Evolutionary conservation across 1,139 yeast genomes (phyloP).

Genomic region (Candida pseudoviswanathii): DNA sequence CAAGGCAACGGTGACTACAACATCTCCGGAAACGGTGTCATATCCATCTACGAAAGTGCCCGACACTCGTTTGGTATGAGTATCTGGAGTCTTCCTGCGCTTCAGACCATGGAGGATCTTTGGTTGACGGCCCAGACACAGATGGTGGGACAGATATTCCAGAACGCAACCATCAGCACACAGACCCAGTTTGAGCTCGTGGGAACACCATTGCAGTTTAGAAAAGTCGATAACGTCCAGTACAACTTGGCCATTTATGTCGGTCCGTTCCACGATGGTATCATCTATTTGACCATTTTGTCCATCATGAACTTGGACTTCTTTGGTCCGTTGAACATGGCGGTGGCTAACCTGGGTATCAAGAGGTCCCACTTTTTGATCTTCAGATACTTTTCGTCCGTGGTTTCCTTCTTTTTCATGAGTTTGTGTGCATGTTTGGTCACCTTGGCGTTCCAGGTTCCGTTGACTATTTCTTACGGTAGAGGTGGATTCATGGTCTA

Average conservation of each 20-base stretch:
- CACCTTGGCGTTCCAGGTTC: conserved; percentile 46
- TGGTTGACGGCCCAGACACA: conserved; percentile 14
- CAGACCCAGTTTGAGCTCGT: conserved; percentile 22
- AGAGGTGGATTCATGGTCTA: conserved; percentile 44
- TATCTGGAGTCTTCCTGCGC: conserved; percentile 15
- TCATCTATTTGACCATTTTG: conserved; percentile 71
- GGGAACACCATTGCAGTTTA: conserved; percentile 40
- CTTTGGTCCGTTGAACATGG: conserved; percentile 54
- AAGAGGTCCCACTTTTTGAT: conserved; percentile 31
- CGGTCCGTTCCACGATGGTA: conserved; percentile 75
- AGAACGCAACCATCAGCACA: conserved; percentile 14
- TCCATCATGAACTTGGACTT: conserved; percentile 61
- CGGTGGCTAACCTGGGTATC: conserved; percentile 38
- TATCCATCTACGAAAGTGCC: conserved; percentile 42
- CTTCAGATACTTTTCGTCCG: conserved; percentile 34
- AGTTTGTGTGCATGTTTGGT: conserved; percentile 43
- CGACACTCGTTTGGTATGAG: conserved; percentile 31
- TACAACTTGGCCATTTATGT: conserved; percentile 48
- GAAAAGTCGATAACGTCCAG: conserved; percentile 52
- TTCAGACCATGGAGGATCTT: conserved; percentile 11
- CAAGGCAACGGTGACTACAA: conserved; percentile 29
- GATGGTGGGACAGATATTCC: conserved; percentile 7
- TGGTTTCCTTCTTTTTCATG: conserved; percentile 34
- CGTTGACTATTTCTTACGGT: conserved; percentile 42
- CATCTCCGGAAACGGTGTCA: conserved; percentile 25